These are phyloP conservation scores for Fraxinus xanthoxyloides DNA, from an alignment of 305 asterid species.

Conservation along the genomic window DNA sequence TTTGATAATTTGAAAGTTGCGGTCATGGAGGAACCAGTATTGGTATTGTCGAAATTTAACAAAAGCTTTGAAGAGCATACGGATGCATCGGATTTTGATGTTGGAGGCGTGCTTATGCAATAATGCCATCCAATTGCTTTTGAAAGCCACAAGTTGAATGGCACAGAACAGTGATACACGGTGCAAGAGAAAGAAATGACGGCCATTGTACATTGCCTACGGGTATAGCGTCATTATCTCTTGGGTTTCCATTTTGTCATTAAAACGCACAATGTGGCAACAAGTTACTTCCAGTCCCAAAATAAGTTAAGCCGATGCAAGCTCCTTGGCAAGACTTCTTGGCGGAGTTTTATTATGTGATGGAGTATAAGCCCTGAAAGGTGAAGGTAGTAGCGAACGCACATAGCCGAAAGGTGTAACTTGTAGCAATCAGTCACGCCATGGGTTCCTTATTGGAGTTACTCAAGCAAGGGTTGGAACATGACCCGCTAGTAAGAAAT, in stretches of 20 bases:
- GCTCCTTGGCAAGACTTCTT: not conserved
- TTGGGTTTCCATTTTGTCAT: not conserved
- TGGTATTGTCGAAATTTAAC: not conserved
- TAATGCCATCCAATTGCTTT: not conserved
- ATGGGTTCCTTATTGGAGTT: too few species aligned
- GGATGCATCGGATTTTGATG: not conserved
- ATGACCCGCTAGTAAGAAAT: too few species aligned
- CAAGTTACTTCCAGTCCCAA: not conserved
- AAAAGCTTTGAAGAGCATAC: not conserved
- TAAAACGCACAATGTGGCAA: not conserved
- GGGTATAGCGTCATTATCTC: not conserved
- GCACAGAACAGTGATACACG: not conserved
- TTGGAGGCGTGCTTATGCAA: not conserved
- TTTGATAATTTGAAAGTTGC: not conserved
- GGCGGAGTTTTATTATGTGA: too few species aligned
- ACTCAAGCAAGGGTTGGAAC: too few species aligned
- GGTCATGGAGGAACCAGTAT: not conserved
- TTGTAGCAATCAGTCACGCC: too few species aligned
- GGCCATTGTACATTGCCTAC: not conserved
- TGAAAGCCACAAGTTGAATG: not conserved
- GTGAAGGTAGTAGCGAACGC: too few species aligned
- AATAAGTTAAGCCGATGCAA: not conserved
- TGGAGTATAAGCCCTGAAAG: too few species aligned
- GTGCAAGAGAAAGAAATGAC: not conserved
- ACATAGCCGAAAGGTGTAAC: too few species aligned